Conservation (phyloP, 2,329 filamentous ascomycete species). For the Daldinia sp. region DNA sequence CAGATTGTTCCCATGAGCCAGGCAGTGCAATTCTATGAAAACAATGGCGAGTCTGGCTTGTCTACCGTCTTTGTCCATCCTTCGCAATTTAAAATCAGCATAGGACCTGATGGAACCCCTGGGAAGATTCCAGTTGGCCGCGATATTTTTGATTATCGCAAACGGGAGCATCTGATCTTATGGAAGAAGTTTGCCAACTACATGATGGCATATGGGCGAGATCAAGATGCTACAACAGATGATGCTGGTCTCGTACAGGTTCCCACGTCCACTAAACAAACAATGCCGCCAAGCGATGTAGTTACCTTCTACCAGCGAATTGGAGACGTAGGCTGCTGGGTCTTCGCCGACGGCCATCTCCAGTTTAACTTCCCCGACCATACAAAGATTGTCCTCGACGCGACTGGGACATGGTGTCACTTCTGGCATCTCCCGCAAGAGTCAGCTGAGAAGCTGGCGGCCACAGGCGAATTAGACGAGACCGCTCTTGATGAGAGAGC, state of each 20-base stretch:
- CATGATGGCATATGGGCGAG: constrained; percentile 79
- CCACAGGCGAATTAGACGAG: constrained; percentile 75
- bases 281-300: constrained; percentile 66
- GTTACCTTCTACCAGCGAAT: constrained; percentile 86
- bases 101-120: constrained; percentile 69
- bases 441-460: constrained; percentile 73
- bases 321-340: constrained; percentile 84
- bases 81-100: constrained; percentile 67
- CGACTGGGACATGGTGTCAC: constrained; percentile 79
- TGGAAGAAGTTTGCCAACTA: constrained; percentile 83
- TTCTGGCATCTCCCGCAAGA: constrained; percentile 82
- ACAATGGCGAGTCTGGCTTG: constrained; percentile 73
- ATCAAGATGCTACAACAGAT: constrained; percentile 68
- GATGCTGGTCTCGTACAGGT: constrained; percentile 57
- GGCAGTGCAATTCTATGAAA: constrained; percentile 80
- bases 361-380: constrained; percentile 93
- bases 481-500: constrained; percentile 78
- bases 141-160: constrained; percentile 73
- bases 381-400: constrained; percentile 83
- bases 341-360: constrained; percentile 82
- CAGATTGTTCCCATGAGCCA: constrained; percentile 74
- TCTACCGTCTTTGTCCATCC: constrained; percentile 73
- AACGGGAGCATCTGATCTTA: constrained; percentile 73
- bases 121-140: constrained; percentile 72
- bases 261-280: constrained; percentile 56